Evolutionary conservation across 164 flowering plant species (phyloP).

Genomic region (Liquidambar formosana): DNA sequence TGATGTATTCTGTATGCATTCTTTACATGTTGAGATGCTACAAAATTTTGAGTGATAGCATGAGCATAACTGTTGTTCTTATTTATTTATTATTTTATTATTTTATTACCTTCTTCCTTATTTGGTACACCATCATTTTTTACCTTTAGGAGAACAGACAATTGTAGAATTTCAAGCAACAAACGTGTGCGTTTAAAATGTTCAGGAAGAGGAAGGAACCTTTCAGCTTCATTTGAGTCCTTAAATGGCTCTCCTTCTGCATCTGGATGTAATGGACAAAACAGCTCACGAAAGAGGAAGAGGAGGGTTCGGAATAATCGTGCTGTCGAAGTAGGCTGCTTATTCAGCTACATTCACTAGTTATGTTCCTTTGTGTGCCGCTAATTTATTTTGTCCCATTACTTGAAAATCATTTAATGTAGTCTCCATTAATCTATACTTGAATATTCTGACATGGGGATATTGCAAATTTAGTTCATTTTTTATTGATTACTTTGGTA

Average conservation of each 20-base stretch:
- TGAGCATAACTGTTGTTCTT: background rate
- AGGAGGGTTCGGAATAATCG: conserved; percentile 8
- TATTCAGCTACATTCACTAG: background rate
- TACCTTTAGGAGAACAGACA: background rate
- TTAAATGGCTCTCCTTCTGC: no score
- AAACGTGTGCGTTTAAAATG: no score
- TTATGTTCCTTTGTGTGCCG: background rate
- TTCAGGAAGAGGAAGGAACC: background rate
- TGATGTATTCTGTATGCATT: background rate
- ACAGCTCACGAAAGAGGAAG: conserved; percentile 21
- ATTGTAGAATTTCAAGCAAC: background rate
- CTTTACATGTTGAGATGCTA: background rate
- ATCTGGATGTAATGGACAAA: conserved; percentile 11
- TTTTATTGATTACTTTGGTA: no score
- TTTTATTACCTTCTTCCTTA: background rate
- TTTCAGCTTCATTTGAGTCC: no score
- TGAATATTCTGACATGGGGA: background rate
- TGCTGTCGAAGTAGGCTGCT: conserved; percentile 10
- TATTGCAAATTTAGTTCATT: background rate
- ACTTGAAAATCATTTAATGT: background rate
- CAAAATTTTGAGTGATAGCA: background rate
- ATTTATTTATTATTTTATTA: no score
- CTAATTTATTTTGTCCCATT: background rate
- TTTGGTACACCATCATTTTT: conserved; percentile 1
- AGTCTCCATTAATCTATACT: background rate